Percentiles rank a stretch among this genome's conserved stretches.
Evolutionary conservation across 1,284 basidiomycete genomes (phyloP).

Genomic region (Moesziomyces globuligerus): DNA sequence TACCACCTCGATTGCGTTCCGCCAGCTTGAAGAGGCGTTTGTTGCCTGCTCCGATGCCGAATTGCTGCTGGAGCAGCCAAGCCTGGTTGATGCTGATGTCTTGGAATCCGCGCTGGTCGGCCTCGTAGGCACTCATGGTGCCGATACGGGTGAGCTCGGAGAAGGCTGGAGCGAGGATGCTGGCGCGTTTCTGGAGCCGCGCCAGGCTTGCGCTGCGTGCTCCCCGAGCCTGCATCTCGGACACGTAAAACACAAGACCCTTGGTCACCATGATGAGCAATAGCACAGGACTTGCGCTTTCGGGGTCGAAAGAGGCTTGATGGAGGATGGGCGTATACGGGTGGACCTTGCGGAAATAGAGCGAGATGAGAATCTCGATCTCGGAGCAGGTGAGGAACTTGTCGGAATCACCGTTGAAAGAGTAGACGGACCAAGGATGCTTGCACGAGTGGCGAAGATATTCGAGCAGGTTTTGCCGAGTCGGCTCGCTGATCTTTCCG

Average conservation of each 20-base stretch:
- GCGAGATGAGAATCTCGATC: conserved; percentile 14
- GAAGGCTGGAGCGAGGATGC: conserved; percentile 11
- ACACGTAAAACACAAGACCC: conserved; percentile 19
- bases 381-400: conserved; percentile 11
- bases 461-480: conserved; percentile 13
- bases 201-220: conserved; percentile 4
- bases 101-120: conserved; percentile 20
- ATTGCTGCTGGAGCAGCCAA: conserved; percentile 21
- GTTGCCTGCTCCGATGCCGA: conserved; percentile 20
- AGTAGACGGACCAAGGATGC: conserved; percentile 26
- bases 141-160: conserved; percentile 25
- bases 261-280: conserved; percentile 19
- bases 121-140: conserved; percentile 27
- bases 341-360: conserved; percentile 18
- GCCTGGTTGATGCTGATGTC: conserved; percentile 22
- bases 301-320: conserved; percentile 15
- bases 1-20: conserved; percentile 22
- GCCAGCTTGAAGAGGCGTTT: conserved; percentile 25
- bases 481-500: conserved; percentile 3
- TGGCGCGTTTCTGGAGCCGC: conserved; percentile 7
- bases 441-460: conserved; percentile 21
- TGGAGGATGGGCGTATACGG: conserved; percentile 14
- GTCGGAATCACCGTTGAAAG: conserved; percentile 9
- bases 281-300: conserved; percentile 7
- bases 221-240: conserved; percentile 7